Evolutionary conservation across 2,329 filamentous ascomycete species (phyloP).

Genomic region (Aspergillus sp.): DNA sequence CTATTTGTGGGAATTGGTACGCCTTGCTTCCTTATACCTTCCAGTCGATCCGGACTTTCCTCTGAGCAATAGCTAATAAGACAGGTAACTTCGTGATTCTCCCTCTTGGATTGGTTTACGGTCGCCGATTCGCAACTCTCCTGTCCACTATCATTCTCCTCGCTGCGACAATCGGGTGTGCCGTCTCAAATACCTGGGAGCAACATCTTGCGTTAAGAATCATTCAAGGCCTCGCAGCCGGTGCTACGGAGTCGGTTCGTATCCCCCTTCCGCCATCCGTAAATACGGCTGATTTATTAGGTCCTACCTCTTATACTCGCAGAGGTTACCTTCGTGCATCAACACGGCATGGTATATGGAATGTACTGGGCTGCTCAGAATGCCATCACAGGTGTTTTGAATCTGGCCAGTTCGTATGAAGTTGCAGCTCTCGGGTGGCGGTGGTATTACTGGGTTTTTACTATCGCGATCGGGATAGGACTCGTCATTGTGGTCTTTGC

Average conservation of each 20-base stretch:
- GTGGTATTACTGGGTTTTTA: constrained; percentile 46
- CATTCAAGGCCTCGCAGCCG: constrained; percentile 39
- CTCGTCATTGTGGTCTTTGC: constrained; percentile 40
- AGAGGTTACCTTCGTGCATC: constrained; percentile 43
- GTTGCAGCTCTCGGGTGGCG: constrained; percentile 38
- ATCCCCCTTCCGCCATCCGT: not conserved
- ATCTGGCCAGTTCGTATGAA: constrained; percentile 37
- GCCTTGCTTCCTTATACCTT: not conserved
- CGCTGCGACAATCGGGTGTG: constrained; percentile 35
- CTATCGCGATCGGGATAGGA: constrained; percentile 34
- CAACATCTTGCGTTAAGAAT: constrained; percentile 40
- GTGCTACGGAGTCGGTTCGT: constrained; percentile 37
- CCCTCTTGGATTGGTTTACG: constrained; percentile 40
- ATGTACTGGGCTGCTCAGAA: constrained; percentile 43
- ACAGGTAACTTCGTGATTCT: constrained; percentile 39
- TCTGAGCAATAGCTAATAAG: not conserved
- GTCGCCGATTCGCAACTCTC: constrained; percentile 39
- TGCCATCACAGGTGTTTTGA: constrained; percentile 31
- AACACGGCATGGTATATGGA: constrained; percentile 37
- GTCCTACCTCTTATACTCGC: constrained; percentile 41
- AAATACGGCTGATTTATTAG: constrained; percentile 1
- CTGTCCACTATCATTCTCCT: constrained; percentile 32
- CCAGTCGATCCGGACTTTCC: no score
- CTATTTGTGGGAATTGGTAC: constrained; percentile 42
- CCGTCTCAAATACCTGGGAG: constrained; percentile 31